Evolutionary conservation across 805 yeast species (phyloP).

Genomic region (Wickerhamomyces canadensis): DNA sequence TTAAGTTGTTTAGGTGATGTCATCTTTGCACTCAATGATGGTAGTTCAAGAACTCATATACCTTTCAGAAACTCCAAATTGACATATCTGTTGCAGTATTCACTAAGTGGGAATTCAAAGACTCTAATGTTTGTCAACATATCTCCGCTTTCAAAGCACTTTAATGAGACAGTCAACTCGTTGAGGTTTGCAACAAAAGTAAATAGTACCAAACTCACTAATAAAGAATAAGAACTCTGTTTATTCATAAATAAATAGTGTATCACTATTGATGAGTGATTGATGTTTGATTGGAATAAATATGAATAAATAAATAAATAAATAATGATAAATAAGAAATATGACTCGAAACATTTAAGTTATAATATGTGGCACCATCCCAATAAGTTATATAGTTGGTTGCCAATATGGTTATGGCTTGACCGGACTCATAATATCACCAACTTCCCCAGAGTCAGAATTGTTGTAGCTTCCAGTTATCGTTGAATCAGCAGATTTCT

Average conservation of each 20-base stretch:
- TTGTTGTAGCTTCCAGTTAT: too few species aligned
- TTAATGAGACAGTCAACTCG: slow-evolving; percentile 77
- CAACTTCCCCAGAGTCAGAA: too few species aligned
- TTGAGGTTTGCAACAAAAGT: slow-evolving; percentile 86
- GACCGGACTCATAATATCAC: too few species aligned
- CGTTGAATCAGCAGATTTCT: not conserved
- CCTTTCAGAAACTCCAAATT: slow-evolving; percentile 94
- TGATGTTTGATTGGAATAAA: too few species aligned
- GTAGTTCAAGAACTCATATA: slow-evolving; percentile 44
- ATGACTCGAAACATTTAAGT: too few species aligned
- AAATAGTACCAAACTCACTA: slow-evolving; percentile 42
- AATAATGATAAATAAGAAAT: slow-evolving; percentile 1
- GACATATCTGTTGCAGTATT: slow-evolving; percentile 79
- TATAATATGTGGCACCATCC: too few species aligned
- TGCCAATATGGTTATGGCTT: too few species aligned
- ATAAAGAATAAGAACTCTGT: slow-evolving; percentile 1
- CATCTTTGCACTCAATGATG: slow-evolving; percentile 62
- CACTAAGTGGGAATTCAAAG: slow-evolving; percentile 80
- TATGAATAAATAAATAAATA: too few species aligned
- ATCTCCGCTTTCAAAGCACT: slow-evolving; percentile 57
- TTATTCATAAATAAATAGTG: slow-evolving; percentile 3
- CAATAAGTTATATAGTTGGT: too few species aligned
- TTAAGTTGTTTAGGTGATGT: slow-evolving; percentile 89
- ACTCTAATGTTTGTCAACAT: slow-evolving; percentile 91
- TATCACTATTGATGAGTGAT: slow-evolving; percentile 1